phyloP scores from a whole-genome alignment of 2,329 filamentous ascomycete species.

The Nothopassalora personata region DNA sequence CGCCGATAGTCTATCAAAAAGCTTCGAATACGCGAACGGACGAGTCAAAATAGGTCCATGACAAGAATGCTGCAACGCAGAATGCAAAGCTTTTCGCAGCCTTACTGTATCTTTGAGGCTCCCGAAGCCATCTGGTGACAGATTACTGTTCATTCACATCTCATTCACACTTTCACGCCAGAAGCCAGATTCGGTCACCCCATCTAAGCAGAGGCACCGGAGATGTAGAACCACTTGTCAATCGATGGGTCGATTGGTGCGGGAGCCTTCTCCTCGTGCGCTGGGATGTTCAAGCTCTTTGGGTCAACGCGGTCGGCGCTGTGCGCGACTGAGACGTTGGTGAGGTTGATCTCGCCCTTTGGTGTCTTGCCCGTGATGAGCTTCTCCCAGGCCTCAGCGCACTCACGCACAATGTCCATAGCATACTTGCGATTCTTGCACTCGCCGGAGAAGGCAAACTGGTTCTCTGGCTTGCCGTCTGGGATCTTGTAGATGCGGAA shows the following conservation, averaged over 20 bases:
- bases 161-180: neutral
- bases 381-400: conserved; percentile 93
- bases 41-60: too few species aligned
- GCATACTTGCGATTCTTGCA: conserved; percentile 99
- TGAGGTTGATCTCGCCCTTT: conserved; percentile 69
- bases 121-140: neutral
- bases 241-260: conserved; percentile 93
- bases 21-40: too few species aligned
- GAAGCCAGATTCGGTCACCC: neutral
- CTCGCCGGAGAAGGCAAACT: conserved; percentile 99
- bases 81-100: neutral
- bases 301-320: conserved; percentile 67
- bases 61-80: too few species aligned
- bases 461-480: conserved; percentile 99
- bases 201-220: conserved; percentile 62
- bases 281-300: conserved; percentile 68
- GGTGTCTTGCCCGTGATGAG: conserved; percentile 85
- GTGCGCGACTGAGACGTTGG: conserved; percentile 71
- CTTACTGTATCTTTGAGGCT: neutral
- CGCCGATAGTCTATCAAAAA: too few species aligned
- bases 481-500: conserved; percentile 99
- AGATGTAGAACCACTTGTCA: conserved; percentile 99
- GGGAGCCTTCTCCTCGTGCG: conserved; percentile 71
- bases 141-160: neutral
- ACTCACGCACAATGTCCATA: conserved; percentile 91